Evolutionary conservation across 805 yeast genomes (phyloP).

Genomic region (Jamesozyma rosinii): DNA sequence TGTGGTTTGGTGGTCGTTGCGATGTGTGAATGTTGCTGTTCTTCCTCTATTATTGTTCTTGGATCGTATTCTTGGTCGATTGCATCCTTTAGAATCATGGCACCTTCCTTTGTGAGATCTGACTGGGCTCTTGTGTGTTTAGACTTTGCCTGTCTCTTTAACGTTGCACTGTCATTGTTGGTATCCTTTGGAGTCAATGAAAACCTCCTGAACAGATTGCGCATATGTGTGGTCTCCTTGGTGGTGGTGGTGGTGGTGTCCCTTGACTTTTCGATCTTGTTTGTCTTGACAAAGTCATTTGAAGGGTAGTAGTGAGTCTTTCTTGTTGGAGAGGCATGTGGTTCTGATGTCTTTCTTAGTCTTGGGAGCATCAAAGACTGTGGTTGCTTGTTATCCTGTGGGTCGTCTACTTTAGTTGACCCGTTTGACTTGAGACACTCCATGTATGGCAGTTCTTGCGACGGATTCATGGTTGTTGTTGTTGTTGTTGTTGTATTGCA

Average conservation of each 20-base stretch:
- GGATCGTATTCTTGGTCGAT: not conserved
- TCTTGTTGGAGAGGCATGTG: conserved; percentile 38
- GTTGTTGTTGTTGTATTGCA: not conserved
- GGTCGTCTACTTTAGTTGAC: not conserved
- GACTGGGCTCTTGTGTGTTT: conserved; percentile 4
- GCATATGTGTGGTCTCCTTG: not conserved
- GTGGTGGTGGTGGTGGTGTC: not conserved
- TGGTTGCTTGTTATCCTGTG: not conserved
- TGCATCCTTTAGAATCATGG: not conserved
- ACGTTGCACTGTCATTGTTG: not conserved
- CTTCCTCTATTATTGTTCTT: not conserved
- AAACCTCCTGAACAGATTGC: conserved; percentile 4
- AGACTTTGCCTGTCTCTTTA: not conserved
- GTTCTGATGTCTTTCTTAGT: conserved; percentile 39
- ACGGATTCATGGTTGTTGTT: not conserved
- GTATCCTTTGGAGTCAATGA: conserved; percentile 5
- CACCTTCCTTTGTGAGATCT: not conserved
- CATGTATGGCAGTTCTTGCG: not conserved
- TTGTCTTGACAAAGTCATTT: not conserved
- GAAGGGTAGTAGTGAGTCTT: conserved; percentile 13
- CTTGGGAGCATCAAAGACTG: conserved; percentile 26
- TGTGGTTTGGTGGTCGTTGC: not conserved
- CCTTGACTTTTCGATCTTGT: not conserved
- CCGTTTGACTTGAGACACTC: not conserved
- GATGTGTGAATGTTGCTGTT: not conserved